A percentile compares a stretch with the other conserved stretches of the same genome.
Conservation (phyloP, 2,329 filamentous ascomycete species). For the Talaromyces amestolkiae region DNA sequence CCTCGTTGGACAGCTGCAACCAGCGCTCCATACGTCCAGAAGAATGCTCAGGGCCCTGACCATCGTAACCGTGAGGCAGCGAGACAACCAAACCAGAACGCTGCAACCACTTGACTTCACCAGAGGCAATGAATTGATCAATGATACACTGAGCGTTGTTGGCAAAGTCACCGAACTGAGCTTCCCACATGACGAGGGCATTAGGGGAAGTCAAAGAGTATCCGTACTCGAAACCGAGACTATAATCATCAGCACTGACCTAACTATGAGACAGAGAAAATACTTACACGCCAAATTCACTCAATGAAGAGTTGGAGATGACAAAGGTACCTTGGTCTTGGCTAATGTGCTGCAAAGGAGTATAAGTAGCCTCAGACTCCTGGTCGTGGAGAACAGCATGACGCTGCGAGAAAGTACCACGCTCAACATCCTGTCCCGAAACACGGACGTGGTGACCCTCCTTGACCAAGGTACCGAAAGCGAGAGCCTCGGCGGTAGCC, state of each 20-base stretch:
- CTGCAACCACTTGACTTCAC: constrained; percentile 98
- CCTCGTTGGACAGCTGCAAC: constrained; percentile 95
- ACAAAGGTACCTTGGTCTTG: constrained; percentile 93
- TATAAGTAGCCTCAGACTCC: constrained; percentile 88
- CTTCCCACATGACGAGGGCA: constrained; percentile 98
- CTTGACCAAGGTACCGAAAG: constrained; percentile 83
- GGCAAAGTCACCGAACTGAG: constrained; percentile 98
- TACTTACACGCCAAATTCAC: constrained; percentile 64
- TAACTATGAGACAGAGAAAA: constrained; percentile 2
- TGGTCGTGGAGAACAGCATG: constrained; percentile 98
- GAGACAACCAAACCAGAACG: constrained; percentile 95
- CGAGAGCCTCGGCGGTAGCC: constrained; percentile 93
- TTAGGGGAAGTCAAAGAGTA: constrained; percentile 97
- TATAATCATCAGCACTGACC: constrained; percentile 57
- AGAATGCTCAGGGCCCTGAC: constrained; percentile 96
- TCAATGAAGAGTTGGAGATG: constrained; percentile 91
- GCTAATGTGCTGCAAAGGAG: constrained; percentile 82
- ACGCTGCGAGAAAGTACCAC: constrained; percentile 97
- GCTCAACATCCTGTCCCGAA: constrained; percentile 97
- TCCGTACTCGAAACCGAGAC: constrained; percentile 95
- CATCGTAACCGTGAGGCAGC: constrained; percentile 95
- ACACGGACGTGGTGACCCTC: constrained; percentile 97
- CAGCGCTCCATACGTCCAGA: constrained; percentile 97
- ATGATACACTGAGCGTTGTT: constrained; percentile 99
- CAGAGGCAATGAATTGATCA: constrained; percentile 96